These are phyloP conservation scores for Podila epicladia DNA, from an alignment of 192 early-diverging fungal species.

Conservation along the genomic window DNA sequence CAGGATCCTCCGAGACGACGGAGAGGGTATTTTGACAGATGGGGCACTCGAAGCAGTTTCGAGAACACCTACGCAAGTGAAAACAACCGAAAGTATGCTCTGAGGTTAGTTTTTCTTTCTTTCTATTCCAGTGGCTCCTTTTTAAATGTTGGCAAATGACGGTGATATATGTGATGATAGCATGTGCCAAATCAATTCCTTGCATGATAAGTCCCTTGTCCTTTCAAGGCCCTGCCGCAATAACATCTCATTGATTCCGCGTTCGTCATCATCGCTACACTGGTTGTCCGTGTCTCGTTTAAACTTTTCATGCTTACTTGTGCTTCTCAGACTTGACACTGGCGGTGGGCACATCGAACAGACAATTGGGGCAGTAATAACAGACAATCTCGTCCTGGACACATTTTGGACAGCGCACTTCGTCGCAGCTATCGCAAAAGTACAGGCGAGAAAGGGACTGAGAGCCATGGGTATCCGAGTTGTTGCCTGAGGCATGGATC, in stretches of 20 bases:
- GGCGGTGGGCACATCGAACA: conserved; percentile 97
- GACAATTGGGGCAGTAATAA: conserved; percentile 96
- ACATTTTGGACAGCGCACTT: conserved; percentile 83
- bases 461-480: conserved; percentile 39
- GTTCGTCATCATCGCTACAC: neutral
- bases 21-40: conserved; percentile 82
- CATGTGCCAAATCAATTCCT: neutral
- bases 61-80: conserved; percentile 69
- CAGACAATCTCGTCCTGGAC: conserved; percentile 86
- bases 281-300: neutral
- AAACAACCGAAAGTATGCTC: neutral
- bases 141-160: neutral
- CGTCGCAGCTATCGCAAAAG: conserved; percentile 90
- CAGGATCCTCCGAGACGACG: conserved; percentile 69
- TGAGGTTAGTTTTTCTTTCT: neutral
- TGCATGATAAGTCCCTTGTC: no score
- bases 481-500: conserved; percentile 39
- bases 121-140: neutral
- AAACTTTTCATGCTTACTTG: conserved; percentile 53
- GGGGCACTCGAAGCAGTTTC: conserved; percentile 96
- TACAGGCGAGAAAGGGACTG: conserved; percentile 75
- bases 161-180: neutral
- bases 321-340: conserved; percentile 96
- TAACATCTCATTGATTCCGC: neutral
- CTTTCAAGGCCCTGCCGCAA: no score